A percentile compares a stretch with the other conserved stretches of the same genome.
Conservation (phyloP, 2,329 filamentous ascomycete species). For the Alternaria longipes region DNA sequence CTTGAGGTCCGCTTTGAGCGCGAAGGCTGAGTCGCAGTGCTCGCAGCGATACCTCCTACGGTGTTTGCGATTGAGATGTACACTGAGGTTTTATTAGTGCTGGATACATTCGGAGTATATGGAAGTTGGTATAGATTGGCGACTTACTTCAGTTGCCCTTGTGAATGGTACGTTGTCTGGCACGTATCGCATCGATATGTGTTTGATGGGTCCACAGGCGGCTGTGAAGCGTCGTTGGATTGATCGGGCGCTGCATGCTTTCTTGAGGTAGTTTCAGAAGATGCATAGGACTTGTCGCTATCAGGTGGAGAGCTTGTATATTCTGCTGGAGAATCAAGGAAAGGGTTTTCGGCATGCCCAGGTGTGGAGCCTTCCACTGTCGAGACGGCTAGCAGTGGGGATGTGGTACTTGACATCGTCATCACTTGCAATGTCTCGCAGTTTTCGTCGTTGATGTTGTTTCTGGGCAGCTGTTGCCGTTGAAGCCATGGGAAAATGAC, state of each 20-base stretch:
- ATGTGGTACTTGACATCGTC: background rate
- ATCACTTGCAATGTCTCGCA: background rate
- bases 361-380: background rate
- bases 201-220: background rate
- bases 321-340: background rate
- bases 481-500: constrained; percentile 22
- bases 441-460: background rate
- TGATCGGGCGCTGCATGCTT: background rate
- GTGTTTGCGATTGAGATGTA: constrained; percentile 28
- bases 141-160: constrained; percentile 21
- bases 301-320: background rate
- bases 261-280: background rate
- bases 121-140: background rate
- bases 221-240: background rate
- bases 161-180: constrained; percentile 6
- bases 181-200: constrained; percentile 4
- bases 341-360: background rate
- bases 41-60: constrained; percentile 20
- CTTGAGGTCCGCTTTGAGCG: constrained; percentile 24
- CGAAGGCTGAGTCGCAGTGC: constrained; percentile 15
- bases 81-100: constrained; percentile 6
- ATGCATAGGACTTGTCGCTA: constrained; percentile 4
- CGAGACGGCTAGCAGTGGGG: background rate
- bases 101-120: background rate
- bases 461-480: background rate